Evolutionary conservation across 2,329 filamentous ascomycete genomes (phyloP), one percentile per base, ranked within the genome.

Genomic region (Mariannaea elegans): DNA sequence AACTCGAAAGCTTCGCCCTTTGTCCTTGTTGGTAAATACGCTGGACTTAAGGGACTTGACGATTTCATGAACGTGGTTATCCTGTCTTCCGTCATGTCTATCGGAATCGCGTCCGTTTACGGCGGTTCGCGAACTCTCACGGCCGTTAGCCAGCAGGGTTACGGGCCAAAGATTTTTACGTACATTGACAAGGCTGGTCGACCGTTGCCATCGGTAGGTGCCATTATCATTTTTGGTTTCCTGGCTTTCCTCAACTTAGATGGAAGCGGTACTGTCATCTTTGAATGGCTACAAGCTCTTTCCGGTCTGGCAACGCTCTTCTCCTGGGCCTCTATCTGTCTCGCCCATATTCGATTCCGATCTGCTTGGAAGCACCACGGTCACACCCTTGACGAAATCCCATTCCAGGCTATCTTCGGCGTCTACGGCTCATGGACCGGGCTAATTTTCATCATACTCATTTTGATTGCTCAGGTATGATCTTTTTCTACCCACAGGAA

Each of bases 331-430:
- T 85, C 82, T 52, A 87, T 90, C 66, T 88, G 85, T 72, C 72
- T 87, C 13, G 52, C 59, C 1, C 87, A 89, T 70, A 87, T 89
- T 71, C 85, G 87, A 27, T 90, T 89, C 81, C 85, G 87, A 31
- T 66, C 71, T 12, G 87, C 85, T 0, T 89, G 87, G 87, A 75
- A 73, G 34, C 69, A 74, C 31, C 80, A 87, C 58, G 86, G 86
- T 38, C 85, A 82, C 71, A 81, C 79, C 4, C 72, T 88, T 7
- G 84, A 88, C 36, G 87, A 90, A 73, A 82, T 91, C 13, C 84
- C 87, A 0, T 91, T 87, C 77, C 75, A 76, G 48, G 84, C 58
- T 16, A 42, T 42, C 14, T 32, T 39, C 85, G 88, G 88, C 61
- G 78, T 89, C 10, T 77, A 76, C 12, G 88, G 88, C 18, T 89